Evolutionary conservation across 352 stramenopile genomes (phyloP).

Genomic region (Phytophthora citrophthora): DNA sequence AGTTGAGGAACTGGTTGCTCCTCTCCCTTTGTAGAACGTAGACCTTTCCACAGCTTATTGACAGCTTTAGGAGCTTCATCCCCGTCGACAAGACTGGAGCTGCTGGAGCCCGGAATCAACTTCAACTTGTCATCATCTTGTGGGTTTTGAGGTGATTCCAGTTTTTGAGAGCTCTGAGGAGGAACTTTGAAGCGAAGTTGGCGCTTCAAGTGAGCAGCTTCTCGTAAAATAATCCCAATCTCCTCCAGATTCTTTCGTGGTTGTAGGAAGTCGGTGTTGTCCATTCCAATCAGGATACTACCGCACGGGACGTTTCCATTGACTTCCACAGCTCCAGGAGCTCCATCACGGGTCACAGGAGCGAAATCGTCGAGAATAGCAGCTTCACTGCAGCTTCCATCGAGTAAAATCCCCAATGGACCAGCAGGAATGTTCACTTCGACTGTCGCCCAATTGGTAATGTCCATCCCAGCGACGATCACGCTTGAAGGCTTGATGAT

Average conservation of each 20-base stretch:
- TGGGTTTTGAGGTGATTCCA: background rate
- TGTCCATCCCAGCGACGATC: conserved; percentile 34
- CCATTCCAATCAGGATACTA: conserved; percentile 62
- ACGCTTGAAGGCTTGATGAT: conserved; percentile 29
- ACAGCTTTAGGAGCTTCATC: background rate
- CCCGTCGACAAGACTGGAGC: conserved; percentile 12
- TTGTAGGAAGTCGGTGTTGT: conserved; percentile 64
- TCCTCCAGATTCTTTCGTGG: conserved; percentile 55
- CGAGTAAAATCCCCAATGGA: conserved; percentile 73
- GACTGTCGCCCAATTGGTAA: conserved; percentile 30
- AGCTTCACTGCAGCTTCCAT: conserved; percentile 41
- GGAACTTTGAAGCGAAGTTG: conserved; percentile 55
- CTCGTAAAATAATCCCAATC: conserved; percentile 62
- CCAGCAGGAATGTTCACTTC: conserved; percentile 60
- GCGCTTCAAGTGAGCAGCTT: conserved; percentile 60
- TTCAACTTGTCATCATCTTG: conserved; percentile 27
- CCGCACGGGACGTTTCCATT: conserved; percentile 47
- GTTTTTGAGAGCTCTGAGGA: conserved; percentile 16
- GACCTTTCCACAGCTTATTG: conserved; percentile 11
- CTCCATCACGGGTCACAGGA: conserved; percentile 46
- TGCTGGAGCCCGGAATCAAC: conserved; percentile 11
- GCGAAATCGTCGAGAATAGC: conserved; percentile 76
- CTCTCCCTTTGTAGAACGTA: conserved; percentile 5
- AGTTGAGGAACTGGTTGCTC: background rate
- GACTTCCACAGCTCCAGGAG: conserved; percentile 50